Conservation (phyloP, 306 rosid genomes). For the Arachis hypogaea region DNA sequence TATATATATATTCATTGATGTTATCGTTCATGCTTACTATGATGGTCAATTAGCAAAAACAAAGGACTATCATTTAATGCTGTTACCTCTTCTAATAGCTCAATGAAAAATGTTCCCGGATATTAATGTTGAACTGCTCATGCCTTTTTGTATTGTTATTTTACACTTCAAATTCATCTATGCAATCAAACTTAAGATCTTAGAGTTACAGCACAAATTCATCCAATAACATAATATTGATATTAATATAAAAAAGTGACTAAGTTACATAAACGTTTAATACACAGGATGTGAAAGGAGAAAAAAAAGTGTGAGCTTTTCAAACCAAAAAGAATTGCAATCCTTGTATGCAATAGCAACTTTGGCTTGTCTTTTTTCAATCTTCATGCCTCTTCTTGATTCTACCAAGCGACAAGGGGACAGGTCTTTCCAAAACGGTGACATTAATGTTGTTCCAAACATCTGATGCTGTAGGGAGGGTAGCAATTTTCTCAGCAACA, state of each 20-base stretch:
- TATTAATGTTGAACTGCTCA: background rate
- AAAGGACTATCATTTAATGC: background rate
- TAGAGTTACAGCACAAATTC: background rate
- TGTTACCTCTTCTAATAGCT: background rate
- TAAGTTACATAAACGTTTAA: constrained; percentile 4
- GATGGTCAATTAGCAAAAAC: background rate
- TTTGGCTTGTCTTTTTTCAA: constrained; percentile 26
- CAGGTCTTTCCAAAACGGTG: constrained; percentile 64
- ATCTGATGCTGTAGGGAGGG: constrained; percentile 68
- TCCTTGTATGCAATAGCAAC: constrained; percentile 4
- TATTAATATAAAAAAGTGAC: background rate
- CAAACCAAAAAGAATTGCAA: constrained; percentile 34
- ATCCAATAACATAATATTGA: background rate
- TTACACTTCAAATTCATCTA: no score
- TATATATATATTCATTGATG: background rate
- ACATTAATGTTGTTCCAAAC: constrained; percentile 88
- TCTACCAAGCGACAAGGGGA: constrained; percentile 62
- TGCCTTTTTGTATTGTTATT: no score
- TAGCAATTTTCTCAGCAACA: constrained; percentile 71
- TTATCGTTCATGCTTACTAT: constrained; percentile 5
- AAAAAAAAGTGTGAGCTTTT: constrained; percentile 2
- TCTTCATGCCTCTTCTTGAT: constrained; percentile 50
- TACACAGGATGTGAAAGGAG: constrained; percentile 14
- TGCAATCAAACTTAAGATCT: no score
- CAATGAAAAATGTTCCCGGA: background rate